Percentiles rank a stretch among this genome's conserved stretches.
Evolutionary conservation across 495 filamentous ascomycete species (phyloP).

Genomic region (Trichoderma virens): DNA sequence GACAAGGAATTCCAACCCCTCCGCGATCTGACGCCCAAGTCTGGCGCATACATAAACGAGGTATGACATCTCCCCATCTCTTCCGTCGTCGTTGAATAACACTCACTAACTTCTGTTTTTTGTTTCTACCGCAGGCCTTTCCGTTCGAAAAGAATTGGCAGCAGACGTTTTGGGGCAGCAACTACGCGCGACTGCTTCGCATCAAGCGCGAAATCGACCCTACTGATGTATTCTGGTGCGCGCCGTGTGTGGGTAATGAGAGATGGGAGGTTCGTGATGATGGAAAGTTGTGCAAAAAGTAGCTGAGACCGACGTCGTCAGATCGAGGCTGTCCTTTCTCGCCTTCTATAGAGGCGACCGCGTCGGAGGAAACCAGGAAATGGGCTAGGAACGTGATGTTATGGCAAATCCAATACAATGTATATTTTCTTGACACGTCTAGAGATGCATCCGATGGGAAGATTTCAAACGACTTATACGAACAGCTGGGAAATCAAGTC

Average conservation of each 20-base stretch:
- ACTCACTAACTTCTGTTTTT: background rate
- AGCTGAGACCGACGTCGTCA: too few species aligned
- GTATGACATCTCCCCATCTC: conserved; percentile 13
- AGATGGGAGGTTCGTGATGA: conserved; percentile 33
- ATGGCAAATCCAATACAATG: too few species aligned
- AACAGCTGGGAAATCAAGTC: too few species aligned
- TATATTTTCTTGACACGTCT: too few species aligned
- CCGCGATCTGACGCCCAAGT: conserved; percentile 27
- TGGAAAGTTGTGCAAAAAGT: conserved; percentile 18
- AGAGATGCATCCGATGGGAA: too few species aligned
- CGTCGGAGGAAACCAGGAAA: too few species aligned
- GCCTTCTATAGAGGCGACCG: too few species aligned
- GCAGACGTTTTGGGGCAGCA: conserved; percentile 33
- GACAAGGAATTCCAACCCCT: conserved; percentile 34
- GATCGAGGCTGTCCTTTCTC: too few species aligned
- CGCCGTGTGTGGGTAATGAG: conserved; percentile 49
- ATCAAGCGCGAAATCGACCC: conserved; percentile 48
- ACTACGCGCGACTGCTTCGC: conserved; percentile 27
- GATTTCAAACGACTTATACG: too few species aligned
- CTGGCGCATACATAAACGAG: conserved; percentile 37
- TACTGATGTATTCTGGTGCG: conserved; percentile 44
- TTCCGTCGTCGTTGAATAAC: too few species aligned
- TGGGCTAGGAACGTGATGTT: too few species aligned
- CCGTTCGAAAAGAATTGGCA: conserved; percentile 39
- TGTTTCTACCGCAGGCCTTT: conserved; percentile 46